Conservation (phyloP, 192 early-diverging fungal genomes). For the Backusella parvicylindrica region DNA sequence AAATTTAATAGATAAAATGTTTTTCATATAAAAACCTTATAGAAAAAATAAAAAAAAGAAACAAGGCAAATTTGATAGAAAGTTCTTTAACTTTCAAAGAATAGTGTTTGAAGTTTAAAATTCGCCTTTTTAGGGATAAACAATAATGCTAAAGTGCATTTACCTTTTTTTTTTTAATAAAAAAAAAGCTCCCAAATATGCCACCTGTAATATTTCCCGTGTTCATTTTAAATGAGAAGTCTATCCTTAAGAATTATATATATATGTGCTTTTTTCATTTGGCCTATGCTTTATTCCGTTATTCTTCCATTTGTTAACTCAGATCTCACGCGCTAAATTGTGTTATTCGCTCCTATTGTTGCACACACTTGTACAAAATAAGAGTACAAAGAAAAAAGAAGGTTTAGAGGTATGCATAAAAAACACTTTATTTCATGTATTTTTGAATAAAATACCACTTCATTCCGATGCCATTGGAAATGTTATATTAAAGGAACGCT, state of each 20-base stretch:
- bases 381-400: background rate
- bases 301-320: conserved; percentile 66
- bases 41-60: no score
- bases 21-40: background rate
- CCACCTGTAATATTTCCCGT: background rate
- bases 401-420: background rate
- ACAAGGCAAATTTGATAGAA: background rate
- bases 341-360: background rate
- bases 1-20: background rate
- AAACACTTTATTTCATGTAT: background rate
- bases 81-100: background rate
- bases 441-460: background rate
- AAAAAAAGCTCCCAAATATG: background rate
- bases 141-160: background rate
- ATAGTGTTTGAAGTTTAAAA: background rate
- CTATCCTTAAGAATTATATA: background rate
- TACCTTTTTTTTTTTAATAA: background rate
- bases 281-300: conserved; percentile 63
- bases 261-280: background rate
- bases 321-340: conserved; percentile 54
- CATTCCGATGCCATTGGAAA: background rate
- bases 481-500: background rate
- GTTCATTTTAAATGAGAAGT: background rate
- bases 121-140: background rate
- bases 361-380: background rate